These are phyloP conservation scores for Saccharomyces hybrid DNA, from an alignment of 1,139 yeast species.

Conservation along the genomic window DNA sequence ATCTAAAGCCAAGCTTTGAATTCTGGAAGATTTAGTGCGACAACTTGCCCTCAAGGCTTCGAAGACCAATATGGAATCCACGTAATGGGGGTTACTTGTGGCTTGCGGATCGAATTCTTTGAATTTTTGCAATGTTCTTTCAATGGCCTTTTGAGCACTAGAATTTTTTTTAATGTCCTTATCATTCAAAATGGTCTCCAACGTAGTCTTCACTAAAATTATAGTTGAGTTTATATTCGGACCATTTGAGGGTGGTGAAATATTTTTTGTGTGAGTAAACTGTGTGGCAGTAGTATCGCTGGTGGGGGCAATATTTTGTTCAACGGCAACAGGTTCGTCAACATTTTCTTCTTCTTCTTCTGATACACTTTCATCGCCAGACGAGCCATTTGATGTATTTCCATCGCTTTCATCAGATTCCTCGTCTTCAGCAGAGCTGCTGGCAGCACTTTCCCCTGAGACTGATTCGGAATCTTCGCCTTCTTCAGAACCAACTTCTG, in stretches of 20 bases:
- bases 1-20: slow-evolving; percentile 53
- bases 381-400: background rate
- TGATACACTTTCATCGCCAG: background rate
- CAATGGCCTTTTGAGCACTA: slow-evolving; percentile 22
- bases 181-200: slow-evolving; percentile 23
- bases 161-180: slow-evolving; percentile 28
- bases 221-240: slow-evolving; percentile 22
- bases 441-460: background rate
- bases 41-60: slow-evolving; percentile 59
- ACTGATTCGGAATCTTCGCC: background rate
- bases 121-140: slow-evolving; percentile 21
- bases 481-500: background rate
- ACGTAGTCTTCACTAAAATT: slow-evolving; percentile 24
- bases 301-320: background rate
- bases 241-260: slow-evolving; percentile 12
- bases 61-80: slow-evolving; percentile 45
- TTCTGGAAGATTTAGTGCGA: slow-evolving; percentile 43
- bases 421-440: background rate
- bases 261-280: slow-evolving; percentile 13
- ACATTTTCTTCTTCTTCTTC: slow-evolving; percentile 2
- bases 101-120: slow-evolving; percentile 16
- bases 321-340: background rate
- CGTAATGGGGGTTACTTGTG: slow-evolving; percentile 15
- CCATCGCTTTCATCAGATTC: background rate
- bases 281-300: background rate